phyloP scores from a whole-genome alignment of 352 stramenopile species.

The Hyaloperonospora brassicae region DNA sequence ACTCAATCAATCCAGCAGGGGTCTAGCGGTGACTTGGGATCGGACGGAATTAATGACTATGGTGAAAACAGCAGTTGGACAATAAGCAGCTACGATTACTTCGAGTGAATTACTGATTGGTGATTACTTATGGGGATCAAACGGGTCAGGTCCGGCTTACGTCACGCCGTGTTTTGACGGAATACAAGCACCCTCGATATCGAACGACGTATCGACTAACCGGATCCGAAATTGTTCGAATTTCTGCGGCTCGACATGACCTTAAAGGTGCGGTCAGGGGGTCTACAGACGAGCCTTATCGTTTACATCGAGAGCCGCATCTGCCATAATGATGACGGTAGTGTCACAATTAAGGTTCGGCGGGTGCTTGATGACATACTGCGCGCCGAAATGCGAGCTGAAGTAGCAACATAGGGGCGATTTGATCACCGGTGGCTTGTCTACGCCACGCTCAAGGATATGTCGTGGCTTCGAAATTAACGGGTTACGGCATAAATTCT shows the following conservation, averaged over 20 bases:
- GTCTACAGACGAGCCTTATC: neutral
- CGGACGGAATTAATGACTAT: no score
- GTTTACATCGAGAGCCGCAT: no score
- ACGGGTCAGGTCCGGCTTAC: neutral
- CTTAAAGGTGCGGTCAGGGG: no score
- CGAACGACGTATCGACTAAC: neutral
- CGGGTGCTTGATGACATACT: neutral
- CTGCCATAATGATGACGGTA: neutral
- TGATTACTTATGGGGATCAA: neutral
- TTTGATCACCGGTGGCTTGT: neutral
- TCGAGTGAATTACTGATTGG: neutral
- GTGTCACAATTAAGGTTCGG: neutral
- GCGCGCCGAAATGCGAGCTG: no score
- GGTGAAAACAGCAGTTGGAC: neutral
- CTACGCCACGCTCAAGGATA: neutral
- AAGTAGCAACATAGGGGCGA: no score
- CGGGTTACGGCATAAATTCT: neutral
- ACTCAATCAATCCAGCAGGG: conserved; percentile 1
- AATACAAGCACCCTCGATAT: no score
- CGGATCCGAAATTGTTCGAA: neutral
- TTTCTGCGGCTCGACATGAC: no score
- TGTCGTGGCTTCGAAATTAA: neutral
- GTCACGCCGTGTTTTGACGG: neutral
- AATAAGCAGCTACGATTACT: neutral
- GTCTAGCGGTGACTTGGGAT: neutral